Evolutionary conservation across 2,329 filamentous ascomycete genomes (phyloP), one percentile per base, ranked within the genome.

Genomic region (Cytospora piceicola): DNA sequence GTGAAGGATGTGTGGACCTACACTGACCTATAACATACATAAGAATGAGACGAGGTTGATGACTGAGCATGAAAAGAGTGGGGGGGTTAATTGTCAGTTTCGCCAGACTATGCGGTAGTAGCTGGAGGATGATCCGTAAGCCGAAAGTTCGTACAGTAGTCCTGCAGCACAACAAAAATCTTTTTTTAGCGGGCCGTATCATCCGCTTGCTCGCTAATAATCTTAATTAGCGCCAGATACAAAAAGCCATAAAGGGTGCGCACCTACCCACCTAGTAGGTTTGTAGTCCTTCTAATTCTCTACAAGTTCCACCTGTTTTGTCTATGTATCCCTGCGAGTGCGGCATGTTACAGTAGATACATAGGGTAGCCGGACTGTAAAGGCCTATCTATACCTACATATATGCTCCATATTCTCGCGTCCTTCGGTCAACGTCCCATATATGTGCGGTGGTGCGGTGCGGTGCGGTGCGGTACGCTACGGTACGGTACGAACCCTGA

Each of bases 101-200:
- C n/a, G n/a, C n/a, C n/a, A n/a, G n/a, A n/a, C n/a, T n/a, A n/a
- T n/a, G n/a, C n/a, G n/a, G 34, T 36, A 36, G 34, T 36, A 36
- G 34, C n/a, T n/a, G n/a, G n/a, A n/a, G n/a, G n/a, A 12, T 36
- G 12, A 36, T 36, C 34, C 34, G 46, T 49, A 49, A 49, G 46
- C 46, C 22, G 46, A 42, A 42, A 49, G 46, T 22, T n/a, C 46
- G 46, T 63, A 36, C 34, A 14, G 11, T 14, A 63, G 53, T 57
- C 53, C 53, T 63, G 29, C 39, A 46, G 42, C 29, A 53, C 56
- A 54, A 60, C 30, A 63, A 60, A 59, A 61, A 46, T 67, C 56
- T 67, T 64, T 67, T 64, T 64, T 64, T 64, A 64, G 61, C 65
- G 61, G 58, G 55, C 58, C 61, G 61, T 67, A 61, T 58, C 54